Evolutionary conservation across 108 stramenopile species (phyloP), one percentile per base, ranked within the genome.

Genomic region (Nitzschia putrida): DNA sequence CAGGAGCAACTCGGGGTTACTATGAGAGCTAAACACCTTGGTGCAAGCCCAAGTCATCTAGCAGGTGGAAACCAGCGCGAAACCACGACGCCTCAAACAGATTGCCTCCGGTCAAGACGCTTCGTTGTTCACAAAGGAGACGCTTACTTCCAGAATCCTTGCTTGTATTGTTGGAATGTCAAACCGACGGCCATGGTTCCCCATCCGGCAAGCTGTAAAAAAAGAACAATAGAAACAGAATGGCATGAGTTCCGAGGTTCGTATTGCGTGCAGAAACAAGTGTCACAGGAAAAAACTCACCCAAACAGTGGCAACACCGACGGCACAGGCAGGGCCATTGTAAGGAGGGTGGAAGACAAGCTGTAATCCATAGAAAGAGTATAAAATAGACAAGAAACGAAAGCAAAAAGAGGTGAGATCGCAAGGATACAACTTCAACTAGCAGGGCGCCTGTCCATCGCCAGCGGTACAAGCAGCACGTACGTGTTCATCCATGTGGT

Each of bases 111-210:
- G 29, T 34, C 29, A 34, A 34, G 29, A 34, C 29, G 29, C 29
- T 34, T 34, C 29, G 29, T 34, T 34, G 29, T 34, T 34, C 29
- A 34, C 29, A 34, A 34, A 34, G 29, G 29, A 50, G 49, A 14
- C 10, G 61, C 44, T 63, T 63, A 63, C 44, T 63, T 63, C 88
- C 88, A 92, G 82, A 83, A 93, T 71, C 91, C 91, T 71, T 93
- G 91, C 83, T 93, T 93, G 70, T 87, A 79, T 77, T 90, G 88
- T 65, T 93, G 91, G 57, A 88, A 87, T 7, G 69, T 57, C 78
- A 86, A 81, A 25, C 91, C 88, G 51, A 80, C 85, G 38, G 72
- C 82, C 85, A 89, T 92, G 72, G 77, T 50, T 41, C 91, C 88
- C 45, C 87, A 89, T 44, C 88, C 88, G 43, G 43, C 44, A 23